Conservation (phyloP, 352 stramenopile species). For the Phytophthora syringae region DNA sequence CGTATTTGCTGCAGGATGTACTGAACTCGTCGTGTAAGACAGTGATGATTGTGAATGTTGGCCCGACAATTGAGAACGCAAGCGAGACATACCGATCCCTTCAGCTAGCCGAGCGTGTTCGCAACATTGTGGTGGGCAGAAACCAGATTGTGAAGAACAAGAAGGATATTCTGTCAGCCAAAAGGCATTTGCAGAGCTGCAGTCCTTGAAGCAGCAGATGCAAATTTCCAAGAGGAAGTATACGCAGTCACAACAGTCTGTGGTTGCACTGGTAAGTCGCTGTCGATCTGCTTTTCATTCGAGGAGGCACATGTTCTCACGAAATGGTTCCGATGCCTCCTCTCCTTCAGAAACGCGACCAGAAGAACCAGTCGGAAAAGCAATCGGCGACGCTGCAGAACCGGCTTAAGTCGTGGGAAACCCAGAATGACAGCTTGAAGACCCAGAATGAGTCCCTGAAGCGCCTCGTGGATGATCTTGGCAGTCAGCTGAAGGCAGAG, state of each 20-base stretch:
- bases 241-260: constrained; percentile 90
- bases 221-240: constrained; percentile 85
- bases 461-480: constrained; percentile 71
- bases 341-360: constrained; percentile 88
- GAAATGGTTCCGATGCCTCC: constrained; percentile 41
- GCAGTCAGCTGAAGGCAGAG: constrained; percentile 72
- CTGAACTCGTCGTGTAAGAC: constrained; percentile 92
- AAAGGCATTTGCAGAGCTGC: constrained; percentile 95
- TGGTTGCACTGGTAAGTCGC: constrained; percentile 89
- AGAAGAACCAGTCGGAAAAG: constrained; percentile 93
- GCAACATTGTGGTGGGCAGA: constrained; percentile 79
- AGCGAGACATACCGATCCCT: constrained; percentile 90
- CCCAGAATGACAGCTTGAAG: constrained; percentile 63
- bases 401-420: constrained; percentile 84
- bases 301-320: constrained; percentile 45
- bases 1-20: constrained; percentile 96
- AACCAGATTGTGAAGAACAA: constrained; percentile 89
- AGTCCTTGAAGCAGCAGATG: constrained; percentile 94
- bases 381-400: constrained; percentile 75
- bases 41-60: constrained; percentile 95
- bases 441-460: constrained; percentile 75
- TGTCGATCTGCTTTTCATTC: constrained; percentile 42
- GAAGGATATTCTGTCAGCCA: constrained; percentile 88
- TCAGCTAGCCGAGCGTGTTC: constrained; percentile 85
- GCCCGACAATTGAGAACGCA: constrained; percentile 79